A percentile compares a stretch with the other conserved stretches of the same genome.
Conservation (phyloP, 2,329 filamentous ascomycete genomes). For the Calonectria ilicicola region DNA sequence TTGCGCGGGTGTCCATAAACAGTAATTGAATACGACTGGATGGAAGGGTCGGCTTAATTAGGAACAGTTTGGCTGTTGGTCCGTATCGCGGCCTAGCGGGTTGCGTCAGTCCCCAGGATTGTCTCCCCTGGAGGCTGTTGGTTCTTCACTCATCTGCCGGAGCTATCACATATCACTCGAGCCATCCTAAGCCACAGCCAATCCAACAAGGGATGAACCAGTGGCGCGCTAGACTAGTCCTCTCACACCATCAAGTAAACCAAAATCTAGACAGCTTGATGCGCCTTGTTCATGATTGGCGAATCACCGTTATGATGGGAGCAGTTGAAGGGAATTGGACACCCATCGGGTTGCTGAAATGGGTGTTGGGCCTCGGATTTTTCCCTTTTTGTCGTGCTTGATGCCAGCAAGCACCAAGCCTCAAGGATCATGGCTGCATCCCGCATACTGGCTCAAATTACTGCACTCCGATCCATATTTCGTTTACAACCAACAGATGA, state of each 20-base stretch:
- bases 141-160: slow-evolving; percentile 5
- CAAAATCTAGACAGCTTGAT: neutral
- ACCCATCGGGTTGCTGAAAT: neutral
- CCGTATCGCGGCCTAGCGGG: neutral
- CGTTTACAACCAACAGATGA: neutral
- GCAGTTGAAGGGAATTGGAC: neutral
- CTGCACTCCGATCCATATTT: neutral
- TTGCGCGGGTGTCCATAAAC: neutral
- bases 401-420: neutral
- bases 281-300: neutral
- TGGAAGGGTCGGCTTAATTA: neutral
- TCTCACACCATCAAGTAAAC: neutral
- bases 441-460: neutral
- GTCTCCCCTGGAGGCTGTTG: neutral
- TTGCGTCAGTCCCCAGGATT: neutral
- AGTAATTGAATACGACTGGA: slow-evolving; percentile 7
- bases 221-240: slow-evolving; percentile 29
- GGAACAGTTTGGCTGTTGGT: neutral
- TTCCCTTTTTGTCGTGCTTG: neutral
- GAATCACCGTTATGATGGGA: neutral
- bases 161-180: slow-evolving; percentile 36
- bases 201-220: neutral
- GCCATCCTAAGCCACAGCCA: slow-evolving; percentile 25
- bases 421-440: neutral
- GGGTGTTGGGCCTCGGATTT: neutral